phyloP scores from a whole-genome alignment of 768 basidiomycete genomes.

The Hypsizygus marmoreus region DNA sequence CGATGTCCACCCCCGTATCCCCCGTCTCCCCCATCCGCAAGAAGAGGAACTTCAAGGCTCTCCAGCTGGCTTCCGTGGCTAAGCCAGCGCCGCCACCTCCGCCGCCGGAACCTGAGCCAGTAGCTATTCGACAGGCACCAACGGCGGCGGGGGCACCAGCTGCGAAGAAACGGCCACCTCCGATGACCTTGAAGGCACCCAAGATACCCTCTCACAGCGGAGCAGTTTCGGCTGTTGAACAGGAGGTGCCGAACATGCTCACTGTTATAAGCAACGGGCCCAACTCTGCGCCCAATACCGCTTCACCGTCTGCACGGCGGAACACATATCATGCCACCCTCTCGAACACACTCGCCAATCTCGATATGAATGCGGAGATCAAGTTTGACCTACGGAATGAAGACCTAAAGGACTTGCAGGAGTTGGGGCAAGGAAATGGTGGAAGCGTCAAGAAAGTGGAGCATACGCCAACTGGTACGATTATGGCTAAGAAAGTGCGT shows the following conservation, averaged over 20 bases:
- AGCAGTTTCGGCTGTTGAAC: conserved; percentile 39
- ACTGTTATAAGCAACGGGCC: conserved; percentile 48
- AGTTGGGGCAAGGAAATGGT: conserved; percentile 95
- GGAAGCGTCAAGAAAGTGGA: conserved; percentile 97
- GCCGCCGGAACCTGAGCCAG: conserved; percentile 37
- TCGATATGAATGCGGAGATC: conserved; percentile 85
- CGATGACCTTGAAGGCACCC: conserved; percentile 79
- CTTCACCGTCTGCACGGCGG: conserved; percentile 53
- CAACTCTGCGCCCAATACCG: conserved; percentile 55
- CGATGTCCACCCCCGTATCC: conserved; percentile 15
- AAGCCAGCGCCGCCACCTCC: conserved; percentile 40
- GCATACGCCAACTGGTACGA: conserved; percentile 84
- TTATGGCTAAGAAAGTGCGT: conserved; percentile 98
- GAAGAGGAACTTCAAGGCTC: conserved; percentile 90
- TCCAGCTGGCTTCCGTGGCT: conserved; percentile 67
- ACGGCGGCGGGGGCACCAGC: conserved; percentile 42
- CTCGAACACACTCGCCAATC: conserved; percentile 80
- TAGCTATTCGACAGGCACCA: conserved; percentile 52
- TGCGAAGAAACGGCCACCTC: conserved; percentile 75
- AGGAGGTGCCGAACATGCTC: conserved; percentile 46
- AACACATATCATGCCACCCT: conserved; percentile 80
- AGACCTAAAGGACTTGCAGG: conserved; percentile 87
- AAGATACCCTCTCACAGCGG: conserved; percentile 52
- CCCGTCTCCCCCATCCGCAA: conserved; percentile 64
- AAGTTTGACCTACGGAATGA: conserved; percentile 85